Percentiles rank a stretch among this genome's conserved stretches.
Conservation (phyloP, 2,329 filamentous ascomycete species). For the Nectriaceae sp. region DNA sequence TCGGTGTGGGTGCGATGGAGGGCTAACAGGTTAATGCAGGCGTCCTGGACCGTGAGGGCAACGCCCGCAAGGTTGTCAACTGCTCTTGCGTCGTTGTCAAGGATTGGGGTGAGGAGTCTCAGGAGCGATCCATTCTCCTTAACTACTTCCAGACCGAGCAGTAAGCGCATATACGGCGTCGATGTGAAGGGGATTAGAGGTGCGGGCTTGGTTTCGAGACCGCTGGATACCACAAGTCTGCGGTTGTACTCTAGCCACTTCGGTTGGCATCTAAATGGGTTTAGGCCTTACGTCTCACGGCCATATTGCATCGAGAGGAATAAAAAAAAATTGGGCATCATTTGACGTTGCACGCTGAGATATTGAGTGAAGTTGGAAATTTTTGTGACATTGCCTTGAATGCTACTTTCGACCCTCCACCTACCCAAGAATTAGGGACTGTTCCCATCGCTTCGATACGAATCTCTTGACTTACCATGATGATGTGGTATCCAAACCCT, state of each 20-base stretch:
- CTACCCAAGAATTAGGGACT: conserved; percentile 20
- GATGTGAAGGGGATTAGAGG: conserved; percentile 43
- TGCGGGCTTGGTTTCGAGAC: conserved; percentile 35
- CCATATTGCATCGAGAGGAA: conserved; percentile 41
- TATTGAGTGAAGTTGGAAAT: conserved; percentile 6
- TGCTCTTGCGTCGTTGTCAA: conserved; percentile 99
- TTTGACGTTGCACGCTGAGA: conserved; percentile 15
- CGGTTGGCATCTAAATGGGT: conserved; percentile 48
- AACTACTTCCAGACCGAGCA: conserved; percentile 99
- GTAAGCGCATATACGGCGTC: conserved; percentile 45
- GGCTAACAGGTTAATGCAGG: conserved; percentile 55
- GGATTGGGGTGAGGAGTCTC: conserved; percentile 99
- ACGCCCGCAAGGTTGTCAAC: conserved; percentile 99
- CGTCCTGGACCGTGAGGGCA: conserved; percentile 98
- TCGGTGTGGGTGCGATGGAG: conserved; percentile 1
- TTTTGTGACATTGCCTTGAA: conserved; percentile 5
- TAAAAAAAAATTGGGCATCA: conserved; percentile 41
- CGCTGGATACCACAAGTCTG: conserved; percentile 38
- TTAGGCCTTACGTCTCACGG: conserved; percentile 35
- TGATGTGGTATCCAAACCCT: conserved; percentile 75
- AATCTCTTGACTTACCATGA: conserved; percentile 62
- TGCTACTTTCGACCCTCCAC: conserved; percentile 44
- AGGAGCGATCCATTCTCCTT: conserved; percentile 97
- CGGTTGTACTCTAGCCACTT: conserved; percentile 50
- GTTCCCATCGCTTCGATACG: neutral